Evolutionary conservation across 2,329 filamentous ascomycete species (phyloP), one percentile per base, ranked within the genome.

Genomic region (Cladophialophora immunda): DNA sequence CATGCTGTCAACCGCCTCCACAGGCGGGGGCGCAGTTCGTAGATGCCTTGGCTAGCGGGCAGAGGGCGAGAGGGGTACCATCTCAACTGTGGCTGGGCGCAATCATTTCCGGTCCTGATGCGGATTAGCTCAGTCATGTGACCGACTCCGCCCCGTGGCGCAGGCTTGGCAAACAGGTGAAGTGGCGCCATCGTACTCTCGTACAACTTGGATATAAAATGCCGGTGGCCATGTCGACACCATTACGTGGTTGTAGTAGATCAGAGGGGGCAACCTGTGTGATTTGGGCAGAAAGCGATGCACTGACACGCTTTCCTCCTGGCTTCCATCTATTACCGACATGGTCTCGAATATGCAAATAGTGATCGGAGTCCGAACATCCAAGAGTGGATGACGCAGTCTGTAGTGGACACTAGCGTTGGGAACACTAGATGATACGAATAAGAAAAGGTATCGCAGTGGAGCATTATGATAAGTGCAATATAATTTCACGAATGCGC

Each of bases 61-160:
- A 25, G 45, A 25, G 19, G 6, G 45, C 13, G 36, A 41, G 13
- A 3, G 36, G 6, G 9, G 9, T 3, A n/a, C 19, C 17, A 15
- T 22, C 19, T 25, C 9, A 25, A 53, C 15, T 53, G 47, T 61
- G 58, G 47, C 57, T 59, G 57, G 38, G 27, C n/a, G 30, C 45
- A 27, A 15, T 32, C 27, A 45, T 45, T 25, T 9, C 29, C n/a
- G 4, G 41, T 9, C 58, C 58, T 8, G 13, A 38, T 53, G 47
- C 45, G 38, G 58, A 19, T 13, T 54, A 61, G 58, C 17, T 4
- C 30, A 3, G 22, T 61, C 58, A 61, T 22, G 34, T 61, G 58
- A 54, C 17, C 9, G 19, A 30, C 58, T 41, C 29, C 54, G 60
- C 29, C 50, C 30, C 17, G 56, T 59, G 62, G 47, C 62, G 47